A percentile compares a stretch with the other conserved stretches of the same genome.
Conservation (phyloP, 257 asterid genomes). For the Nicotiana otophora region DNA sequence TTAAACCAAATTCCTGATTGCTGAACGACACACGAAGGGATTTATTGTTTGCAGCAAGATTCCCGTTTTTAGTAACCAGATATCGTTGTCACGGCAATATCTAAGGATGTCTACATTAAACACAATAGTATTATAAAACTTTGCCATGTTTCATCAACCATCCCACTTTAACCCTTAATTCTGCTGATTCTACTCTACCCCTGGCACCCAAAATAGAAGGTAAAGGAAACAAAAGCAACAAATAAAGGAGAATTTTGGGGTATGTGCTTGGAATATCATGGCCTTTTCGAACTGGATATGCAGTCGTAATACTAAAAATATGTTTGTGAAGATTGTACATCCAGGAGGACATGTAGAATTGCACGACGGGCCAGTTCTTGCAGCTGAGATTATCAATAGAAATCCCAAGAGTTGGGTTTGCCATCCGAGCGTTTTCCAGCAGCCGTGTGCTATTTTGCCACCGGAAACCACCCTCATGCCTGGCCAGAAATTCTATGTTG, state of each 20-base stretch:
- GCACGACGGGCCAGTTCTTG: constrained; percentile 54
- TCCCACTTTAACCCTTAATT: neutral
- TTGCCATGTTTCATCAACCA: neutral
- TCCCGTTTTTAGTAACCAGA: neutral
- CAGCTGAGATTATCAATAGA: constrained; percentile 42
- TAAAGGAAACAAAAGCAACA: neutral
- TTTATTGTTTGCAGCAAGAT: neutral
- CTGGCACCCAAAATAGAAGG: neutral
- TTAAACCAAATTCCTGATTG: neutral
- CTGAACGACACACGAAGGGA: neutral
- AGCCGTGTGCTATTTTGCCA: constrained; percentile 46
- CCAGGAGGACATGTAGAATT: constrained; percentile 75
- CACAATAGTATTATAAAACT: neutral
- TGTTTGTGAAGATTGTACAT: constrained; percentile 56
- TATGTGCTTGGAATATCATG: constrained; percentile 16
- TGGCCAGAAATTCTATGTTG: constrained; percentile 54
- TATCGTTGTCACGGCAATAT: neutral
- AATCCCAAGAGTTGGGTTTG: constrained; percentile 60
- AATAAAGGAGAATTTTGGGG: neutral
- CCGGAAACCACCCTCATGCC: constrained; percentile 51
- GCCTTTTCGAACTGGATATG: constrained; percentile 44
- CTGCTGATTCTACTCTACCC: neutral
- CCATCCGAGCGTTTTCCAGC: constrained; percentile 51
- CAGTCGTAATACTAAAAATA: constrained; percentile 27
- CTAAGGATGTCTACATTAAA: neutral